Percentiles rank a stretch among this genome's conserved stretches.
These are phyloP conservation scores for Trichoderma aggressivum DNA, from an alignment of 2,329 filamentous ascomycete genomes.

Conservation along the genomic window DNA sequence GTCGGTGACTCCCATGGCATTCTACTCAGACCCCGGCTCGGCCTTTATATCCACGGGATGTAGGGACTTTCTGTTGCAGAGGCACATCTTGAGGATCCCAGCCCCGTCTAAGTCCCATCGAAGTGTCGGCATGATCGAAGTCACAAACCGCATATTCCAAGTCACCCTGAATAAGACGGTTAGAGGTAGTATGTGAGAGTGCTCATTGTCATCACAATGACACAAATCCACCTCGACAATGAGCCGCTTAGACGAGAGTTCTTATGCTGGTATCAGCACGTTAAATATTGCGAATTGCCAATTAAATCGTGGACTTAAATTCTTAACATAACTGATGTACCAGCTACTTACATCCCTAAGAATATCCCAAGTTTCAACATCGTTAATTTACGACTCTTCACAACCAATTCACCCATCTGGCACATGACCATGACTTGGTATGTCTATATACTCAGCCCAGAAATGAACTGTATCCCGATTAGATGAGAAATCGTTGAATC, in stretches of 20 bases:
- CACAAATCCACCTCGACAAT: not conserved
- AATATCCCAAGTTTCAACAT: not conserved
- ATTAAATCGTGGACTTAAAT: not conserved
- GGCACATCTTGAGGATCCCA: too few relatives aligned
- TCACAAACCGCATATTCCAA: too few relatives aligned
- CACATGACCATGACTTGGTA: not conserved
- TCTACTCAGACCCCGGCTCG: too few relatives aligned
- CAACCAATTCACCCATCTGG: not conserved
- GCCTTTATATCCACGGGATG: too few relatives aligned
- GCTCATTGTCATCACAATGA: not conserved
- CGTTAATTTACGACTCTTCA: not conserved
- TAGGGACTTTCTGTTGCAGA: too few relatives aligned
- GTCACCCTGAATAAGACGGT: too few relatives aligned
- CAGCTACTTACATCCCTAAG: not conserved
- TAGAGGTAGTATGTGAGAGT: not conserved
- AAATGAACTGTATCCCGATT: not conserved
- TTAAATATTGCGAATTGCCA: not conserved
- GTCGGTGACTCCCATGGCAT: too few relatives aligned
- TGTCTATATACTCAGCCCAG: not conserved
- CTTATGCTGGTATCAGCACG: not conserved
- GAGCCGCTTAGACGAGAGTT: not conserved
- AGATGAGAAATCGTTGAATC: not conserved
- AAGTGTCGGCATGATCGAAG: too few relatives aligned
- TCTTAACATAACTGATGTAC: not conserved
- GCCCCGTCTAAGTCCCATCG: too few relatives aligned